These are phyloP conservation scores for Penicillium salamii DNA, from an alignment of 495 filamentous ascomycete genomes.

Conservation along the genomic window DNA sequence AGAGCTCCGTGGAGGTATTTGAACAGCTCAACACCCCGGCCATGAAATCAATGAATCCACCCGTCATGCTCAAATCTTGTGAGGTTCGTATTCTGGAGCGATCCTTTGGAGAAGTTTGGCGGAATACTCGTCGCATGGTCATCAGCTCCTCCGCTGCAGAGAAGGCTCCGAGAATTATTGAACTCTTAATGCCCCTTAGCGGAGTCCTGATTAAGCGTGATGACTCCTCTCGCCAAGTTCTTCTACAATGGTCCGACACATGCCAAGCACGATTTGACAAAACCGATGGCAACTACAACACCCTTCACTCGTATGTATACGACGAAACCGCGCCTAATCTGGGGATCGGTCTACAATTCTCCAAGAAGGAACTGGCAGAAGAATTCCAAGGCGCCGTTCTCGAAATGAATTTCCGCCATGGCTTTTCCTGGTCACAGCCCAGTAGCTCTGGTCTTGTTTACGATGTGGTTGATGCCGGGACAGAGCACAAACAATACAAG, in stretches of 20 bases:
- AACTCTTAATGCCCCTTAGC: constrained; percentile 39
- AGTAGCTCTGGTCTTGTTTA: constrained; percentile 29
- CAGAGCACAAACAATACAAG: constrained; percentile 38
- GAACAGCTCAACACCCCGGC: constrained; percentile 31
- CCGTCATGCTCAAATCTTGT: constrained; percentile 29
- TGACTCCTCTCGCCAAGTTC: constrained; percentile 25
- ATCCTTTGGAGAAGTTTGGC: constrained; percentile 36
- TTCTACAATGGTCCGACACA: constrained; percentile 45
- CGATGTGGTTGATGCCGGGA: constrained; percentile 30
- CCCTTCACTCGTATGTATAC: constrained; percentile 34
- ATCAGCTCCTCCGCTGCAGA: constrained; percentile 40
- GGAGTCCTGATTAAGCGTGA: constrained; percentile 34
- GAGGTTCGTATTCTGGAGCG: constrained; percentile 42
- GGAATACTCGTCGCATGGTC: constrained; percentile 37
- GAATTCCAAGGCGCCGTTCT: constrained; percentile 33
- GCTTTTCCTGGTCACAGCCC: constrained; percentile 26
- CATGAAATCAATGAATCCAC: constrained; percentile 36
- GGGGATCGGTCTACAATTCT: constrained; percentile 29
- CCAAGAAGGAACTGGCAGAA: constrained; percentile 23
- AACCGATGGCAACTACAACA: constrained; percentile 38
- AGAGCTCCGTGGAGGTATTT: constrained; percentile 33
- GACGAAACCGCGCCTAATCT: constrained; percentile 36
- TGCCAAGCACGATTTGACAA: constrained; percentile 30
- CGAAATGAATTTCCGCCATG: constrained; percentile 19
- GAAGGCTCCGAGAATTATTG: constrained; percentile 30